phyloP scores from a whole-genome alignment of 1,284 basidiomycete genomes.

The Naganishia sp. region DNA sequence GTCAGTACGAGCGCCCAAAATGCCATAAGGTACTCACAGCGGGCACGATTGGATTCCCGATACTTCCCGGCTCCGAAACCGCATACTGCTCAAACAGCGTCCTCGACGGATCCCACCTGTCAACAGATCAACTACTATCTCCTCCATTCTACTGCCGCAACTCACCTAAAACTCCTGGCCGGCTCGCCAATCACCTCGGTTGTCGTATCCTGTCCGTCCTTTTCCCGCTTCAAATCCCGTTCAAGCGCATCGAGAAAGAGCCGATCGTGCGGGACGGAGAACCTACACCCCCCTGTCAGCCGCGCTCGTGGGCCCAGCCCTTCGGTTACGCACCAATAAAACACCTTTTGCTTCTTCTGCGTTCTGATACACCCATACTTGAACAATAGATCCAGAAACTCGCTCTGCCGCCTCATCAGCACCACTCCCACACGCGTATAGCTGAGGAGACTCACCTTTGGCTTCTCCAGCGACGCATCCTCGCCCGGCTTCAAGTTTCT shows the following conservation, averaged over 20 bases:
- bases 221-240: conserved; percentile 88
- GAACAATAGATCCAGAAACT: conserved; percentile 85
- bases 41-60: not conserved
- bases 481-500: conserved; percentile 86
- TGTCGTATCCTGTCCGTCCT: conserved; percentile 79
- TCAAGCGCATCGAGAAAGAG: conserved; percentile 91
- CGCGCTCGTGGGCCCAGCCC: too few relatives aligned
- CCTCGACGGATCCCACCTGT: conserved; percentile 79
- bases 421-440: not conserved
- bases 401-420: conserved; percentile 38
- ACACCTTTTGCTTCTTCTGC: conserved; percentile 90
- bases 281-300: conserved; percentile 55
- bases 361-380: conserved; percentile 92
- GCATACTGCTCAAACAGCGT: conserved; percentile 83
- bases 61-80: conserved; percentile 45
- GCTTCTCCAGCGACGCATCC: conserved; percentile 86
- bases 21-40: not conserved
- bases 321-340: conserved; percentile 30
- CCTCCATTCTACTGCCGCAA: not conserved
- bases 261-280: conserved; percentile 87
- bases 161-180: conserved; percentile 59
- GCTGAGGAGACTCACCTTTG: conserved; percentile 65
- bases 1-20: too few relatives aligned
- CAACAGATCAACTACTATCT: not conserved
- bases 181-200: conserved; percentile 76